Evolutionary conservation across 257 asterid genomes (phyloP).

Genomic region (Jaltomata sinuosa): DNA sequence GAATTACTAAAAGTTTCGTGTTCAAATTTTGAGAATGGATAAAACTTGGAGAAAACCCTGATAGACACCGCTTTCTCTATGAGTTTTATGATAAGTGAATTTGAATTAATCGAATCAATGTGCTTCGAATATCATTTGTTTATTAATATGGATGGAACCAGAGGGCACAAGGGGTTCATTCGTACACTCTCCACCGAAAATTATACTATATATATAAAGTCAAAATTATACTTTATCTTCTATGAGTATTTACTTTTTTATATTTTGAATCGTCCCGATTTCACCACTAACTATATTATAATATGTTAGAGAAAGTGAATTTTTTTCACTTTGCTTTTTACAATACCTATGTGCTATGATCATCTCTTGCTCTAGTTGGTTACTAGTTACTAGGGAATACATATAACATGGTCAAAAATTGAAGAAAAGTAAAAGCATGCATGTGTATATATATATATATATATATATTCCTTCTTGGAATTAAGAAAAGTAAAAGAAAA

Average conservation of each 20-base stretch:
- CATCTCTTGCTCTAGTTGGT: not conserved
- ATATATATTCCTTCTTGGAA: not conserved
- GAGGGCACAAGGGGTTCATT: not conserved
- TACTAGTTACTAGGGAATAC: not conserved
- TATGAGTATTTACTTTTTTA: not conserved
- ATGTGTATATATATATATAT: no score
- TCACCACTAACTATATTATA: not conserved
- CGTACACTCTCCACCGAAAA: not conserved
- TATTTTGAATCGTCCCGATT: not conserved
- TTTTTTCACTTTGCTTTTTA: not conserved
- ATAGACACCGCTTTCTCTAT: not conserved
- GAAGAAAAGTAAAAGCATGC: not conserved
- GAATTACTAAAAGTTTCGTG: not conserved
- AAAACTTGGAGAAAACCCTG: not conserved
- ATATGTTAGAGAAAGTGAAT: not conserved
- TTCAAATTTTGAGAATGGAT: not conserved
- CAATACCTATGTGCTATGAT: not conserved
- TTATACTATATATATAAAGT: not conserved
- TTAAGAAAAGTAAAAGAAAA: not conserved
- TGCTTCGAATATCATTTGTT: no score
- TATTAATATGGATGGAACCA: no score
- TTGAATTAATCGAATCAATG: not conserved
- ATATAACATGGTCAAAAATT: not conserved
- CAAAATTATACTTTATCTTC: not conserved
- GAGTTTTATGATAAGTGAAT: not conserved